Percentiles rank a stretch among this genome's conserved stretches.
Evolutionary conservation across 768 basidiomycete species (phyloP).

Genomic region (Lactarius hengduanensis): DNA sequence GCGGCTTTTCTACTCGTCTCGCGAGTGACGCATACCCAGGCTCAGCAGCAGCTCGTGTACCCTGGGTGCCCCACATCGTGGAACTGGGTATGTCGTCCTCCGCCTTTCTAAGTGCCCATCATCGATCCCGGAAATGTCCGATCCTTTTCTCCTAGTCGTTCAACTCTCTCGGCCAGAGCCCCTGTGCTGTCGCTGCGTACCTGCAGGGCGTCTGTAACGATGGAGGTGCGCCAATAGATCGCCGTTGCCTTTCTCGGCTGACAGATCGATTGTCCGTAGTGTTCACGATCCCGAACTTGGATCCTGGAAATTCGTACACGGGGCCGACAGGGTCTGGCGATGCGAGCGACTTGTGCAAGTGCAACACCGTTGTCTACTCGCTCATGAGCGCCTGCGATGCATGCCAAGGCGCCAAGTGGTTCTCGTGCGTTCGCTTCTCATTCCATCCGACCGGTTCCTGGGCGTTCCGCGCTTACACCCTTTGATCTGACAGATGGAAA

Average conservation of each 20-base stretch:
- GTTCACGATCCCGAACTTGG: slow-evolving; percentile 5
- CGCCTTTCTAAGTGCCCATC: not conserved
- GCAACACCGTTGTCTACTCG: slow-evolving; percentile 38
- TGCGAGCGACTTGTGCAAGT: slow-evolving; percentile 34
- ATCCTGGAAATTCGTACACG: slow-evolving; percentile 5
- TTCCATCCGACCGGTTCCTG: not conserved
- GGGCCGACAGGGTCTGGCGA: slow-evolving; percentile 28
- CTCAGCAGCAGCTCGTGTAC: not conserved
- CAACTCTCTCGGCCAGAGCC: slow-evolving; percentile 17
- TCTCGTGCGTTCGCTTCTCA: slow-evolving; percentile 25
- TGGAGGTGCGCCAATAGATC: slow-evolving; percentile 13
- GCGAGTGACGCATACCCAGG: not conserved
- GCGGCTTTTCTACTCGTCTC: slow-evolving; percentile 1
- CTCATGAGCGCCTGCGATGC: slow-evolving; percentile 38
- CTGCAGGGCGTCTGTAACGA: slow-evolving; percentile 14
- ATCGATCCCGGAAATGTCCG: not conserved
- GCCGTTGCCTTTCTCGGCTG: not conserved
- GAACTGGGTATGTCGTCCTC: slow-evolving; percentile 12
- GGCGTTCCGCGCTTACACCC: not conserved
- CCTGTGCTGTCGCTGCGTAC: slow-evolving; percentile 5
- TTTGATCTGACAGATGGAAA: slow-evolving; percentile 1
- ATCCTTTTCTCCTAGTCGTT: not conserved
- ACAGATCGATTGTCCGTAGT: not conserved
- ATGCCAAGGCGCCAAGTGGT: slow-evolving; percentile 32
- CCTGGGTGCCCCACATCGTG: not conserved